Percentiles rank a stretch among this genome's conserved stretches.
Evolutionary conservation across 2,329 filamentous ascomycete genomes (phyloP).

Genomic region (Scopulariopsis brevicaulis): DNA sequence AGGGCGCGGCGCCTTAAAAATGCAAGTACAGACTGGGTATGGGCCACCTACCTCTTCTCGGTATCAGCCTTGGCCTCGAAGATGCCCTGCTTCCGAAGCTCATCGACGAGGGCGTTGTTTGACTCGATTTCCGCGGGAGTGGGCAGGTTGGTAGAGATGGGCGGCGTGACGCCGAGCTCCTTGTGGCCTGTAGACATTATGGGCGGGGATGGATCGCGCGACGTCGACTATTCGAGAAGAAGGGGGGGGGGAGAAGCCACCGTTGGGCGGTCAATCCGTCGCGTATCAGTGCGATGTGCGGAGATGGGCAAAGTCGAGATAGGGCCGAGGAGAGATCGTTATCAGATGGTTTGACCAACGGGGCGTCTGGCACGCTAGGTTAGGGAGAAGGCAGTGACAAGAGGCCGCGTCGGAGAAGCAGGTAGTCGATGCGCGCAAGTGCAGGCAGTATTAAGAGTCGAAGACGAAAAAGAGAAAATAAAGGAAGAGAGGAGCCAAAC

Average conservation of each 20-base stretch:
- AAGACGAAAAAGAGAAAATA: background rate
- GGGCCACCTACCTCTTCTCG: conserved; percentile 57
- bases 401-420: background rate
- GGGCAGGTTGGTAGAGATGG: conserved; percentile 68
- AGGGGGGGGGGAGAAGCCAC: background rate
- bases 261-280: background rate
- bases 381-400: background rate
- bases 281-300: background rate
- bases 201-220: background rate
- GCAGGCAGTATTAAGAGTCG: background rate
- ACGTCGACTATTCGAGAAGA: background rate
- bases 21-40: background rate
- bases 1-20: background rate
- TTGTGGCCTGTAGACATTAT: conserved; percentile 1
- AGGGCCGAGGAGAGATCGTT: background rate
- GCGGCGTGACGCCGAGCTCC: conserved; percentile 59
- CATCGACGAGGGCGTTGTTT: conserved; percentile 69
- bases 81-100: conserved; percentile 80
- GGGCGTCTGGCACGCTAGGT: background rate
- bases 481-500: background rate
- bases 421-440: background rate
- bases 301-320: background rate
- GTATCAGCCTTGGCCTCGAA: conserved; percentile 81
- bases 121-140: conserved; percentile 65
- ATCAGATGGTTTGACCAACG: background rate